Base-by-base conservation (phyloP, 441 rosid species). In the Flueggea neowawraea region DNA sequence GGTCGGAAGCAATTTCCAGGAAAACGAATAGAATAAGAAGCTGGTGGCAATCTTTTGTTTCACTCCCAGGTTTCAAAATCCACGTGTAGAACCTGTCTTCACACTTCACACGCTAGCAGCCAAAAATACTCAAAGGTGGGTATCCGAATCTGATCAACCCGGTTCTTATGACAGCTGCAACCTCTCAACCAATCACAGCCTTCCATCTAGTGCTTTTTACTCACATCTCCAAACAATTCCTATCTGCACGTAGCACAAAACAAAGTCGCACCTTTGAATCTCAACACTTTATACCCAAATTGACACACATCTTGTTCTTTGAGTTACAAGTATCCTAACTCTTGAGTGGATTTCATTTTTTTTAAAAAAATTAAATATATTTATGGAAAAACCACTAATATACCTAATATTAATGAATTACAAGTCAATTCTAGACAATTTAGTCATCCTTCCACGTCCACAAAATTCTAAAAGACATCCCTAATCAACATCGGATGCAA, bases 371-470 rank as follows among this genome's bases (percentile, higher is more conserved):
- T n/a, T n/a, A n/a, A n/a, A n/a, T n/a, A n/a, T n/a, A n/a, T n/a
- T n/a, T n/a, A n/a, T n/a, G n/a, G n/a, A n/a, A n/a, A 22, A 22
- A 22, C 28, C 2, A 22, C 28, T 22, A 22, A 22, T 22, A 22
- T 22, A 22, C 28, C 28, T 22, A 22, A 22, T 22, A 22, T 2
- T 22, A 22, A 22, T 22, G 28, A 22, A 2, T 22, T 22, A 22
- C 2, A 22, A 1, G 28, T 22, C 1, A 22, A 22, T 22, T 22
- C n/a, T n/a, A n/a, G 50, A 12, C 50, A 47, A 10, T 4, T 9
- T 10, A 11, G 5, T 47, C n/a, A 4, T 9, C 50, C 50, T 14
- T 72, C 81, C 82, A 69, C 79, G 80, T 77, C 61, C 69, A 59
- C 77, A 65, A 69, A 66, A 68, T 64, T 65, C 64, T 57, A 58